Base-by-base conservation (phyloP, 306 rosid species). In the Trifolium subterraneum region DNA sequence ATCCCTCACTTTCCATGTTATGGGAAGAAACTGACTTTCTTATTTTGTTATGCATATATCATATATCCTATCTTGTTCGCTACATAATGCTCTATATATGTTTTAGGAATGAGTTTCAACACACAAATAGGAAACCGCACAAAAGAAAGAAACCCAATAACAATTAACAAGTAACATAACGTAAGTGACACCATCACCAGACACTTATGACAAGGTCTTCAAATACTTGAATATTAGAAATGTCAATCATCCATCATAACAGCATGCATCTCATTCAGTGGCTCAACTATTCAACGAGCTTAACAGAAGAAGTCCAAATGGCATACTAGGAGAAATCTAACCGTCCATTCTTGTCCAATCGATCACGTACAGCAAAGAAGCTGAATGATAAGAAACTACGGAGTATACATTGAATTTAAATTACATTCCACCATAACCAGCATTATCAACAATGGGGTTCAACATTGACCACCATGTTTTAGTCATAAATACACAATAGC, bases 1-100 rank as follows among this genome's bases (percentile, higher is more conserved):
- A 86, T 86, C 91, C 91, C 92, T 92, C 87, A 76, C 85, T 94
- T 86, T 88, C 88, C 98, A 75, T 72, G 80, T 71, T 69, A 83
- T 68, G 85, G 89, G 89, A 86, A 85, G 88, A 83, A 87, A 80
- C 78, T 76, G 89, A 70, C 80, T 64, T 84, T 85, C 83, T 73
- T 74, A 73, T 78, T 77, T 85, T 76, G 70, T 76, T 83, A 79
- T 35, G 63, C 80, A 68, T 68, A 47, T 47, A 68, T 33, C 61
- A 81, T 68, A 75, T 74, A 75, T 77, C 83, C 75, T 81, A 52
- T 70, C 65, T 51, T 77, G 63, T 78, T 82, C 85, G 74, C 56
- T 80, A 59, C 58, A 73, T 29, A 83, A 73, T 59, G 44, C 64
- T 74, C 76, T 60, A 75, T 15, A 10, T 68, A 41, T 31, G 56